These are phyloP conservation scores for Penicillium sp. DNA, from an alignment of 2,329 filamentous ascomycete genomes.

Conservation along the genomic window DNA sequence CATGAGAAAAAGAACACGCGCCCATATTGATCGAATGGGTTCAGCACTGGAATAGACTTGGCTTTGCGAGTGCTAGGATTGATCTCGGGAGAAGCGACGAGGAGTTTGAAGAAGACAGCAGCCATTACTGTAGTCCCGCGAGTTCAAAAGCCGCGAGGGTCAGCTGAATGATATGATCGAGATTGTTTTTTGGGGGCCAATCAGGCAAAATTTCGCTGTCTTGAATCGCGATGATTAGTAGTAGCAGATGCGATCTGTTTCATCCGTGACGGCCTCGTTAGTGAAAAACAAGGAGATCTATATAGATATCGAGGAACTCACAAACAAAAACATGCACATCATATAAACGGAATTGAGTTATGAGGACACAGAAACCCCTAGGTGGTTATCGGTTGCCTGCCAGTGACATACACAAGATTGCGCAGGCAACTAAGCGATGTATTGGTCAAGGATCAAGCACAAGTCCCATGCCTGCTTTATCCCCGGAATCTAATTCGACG, in stretches of 20 bases:
- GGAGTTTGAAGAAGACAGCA: constrained; percentile 26
- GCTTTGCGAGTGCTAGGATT: constrained; percentile 86
- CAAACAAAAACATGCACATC: background rate
- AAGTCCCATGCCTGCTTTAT: background rate
- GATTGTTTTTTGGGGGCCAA: background rate
- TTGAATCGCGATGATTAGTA: background rate
- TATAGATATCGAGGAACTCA: background rate
- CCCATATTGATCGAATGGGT: constrained; percentile 76
- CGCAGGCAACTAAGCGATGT: background rate
- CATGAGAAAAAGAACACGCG: constrained; percentile 89
- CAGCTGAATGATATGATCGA: background rate
- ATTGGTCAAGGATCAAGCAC: background rate
- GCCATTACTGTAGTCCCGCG: constrained; percentile 12
- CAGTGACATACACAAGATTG: background rate
- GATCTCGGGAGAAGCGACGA: constrained; percentile 63
- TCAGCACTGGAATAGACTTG: constrained; percentile 74
- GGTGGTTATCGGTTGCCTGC: background rate
- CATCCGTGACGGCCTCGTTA: background rate
- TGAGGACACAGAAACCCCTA: background rate
- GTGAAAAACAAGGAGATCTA: background rate
- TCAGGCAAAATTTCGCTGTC: background rate
- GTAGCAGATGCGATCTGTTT: too few relatives aligned
- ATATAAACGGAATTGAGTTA: background rate
- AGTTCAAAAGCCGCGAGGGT: background rate
- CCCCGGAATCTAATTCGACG: background rate